Base-by-base conservation (phyloP, 768 basidiomycete species). In the Favolaschia claudopus region DNA sequence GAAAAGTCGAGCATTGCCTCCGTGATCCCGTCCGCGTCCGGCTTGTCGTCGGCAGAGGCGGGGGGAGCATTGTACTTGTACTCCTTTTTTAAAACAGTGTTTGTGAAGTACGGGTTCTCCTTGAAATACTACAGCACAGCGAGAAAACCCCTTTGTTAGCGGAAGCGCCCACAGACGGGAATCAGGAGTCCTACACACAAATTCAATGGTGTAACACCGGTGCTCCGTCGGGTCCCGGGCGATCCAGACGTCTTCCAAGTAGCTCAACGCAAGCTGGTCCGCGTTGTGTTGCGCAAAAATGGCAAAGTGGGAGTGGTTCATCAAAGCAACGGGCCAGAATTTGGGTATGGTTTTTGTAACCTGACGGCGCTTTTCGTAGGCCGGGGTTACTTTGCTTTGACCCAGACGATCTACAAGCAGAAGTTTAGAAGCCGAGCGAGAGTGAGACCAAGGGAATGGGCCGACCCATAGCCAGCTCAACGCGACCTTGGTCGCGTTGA, bases 161-260 rank as follows among this genome's bases (percentile, higher is more conserved):
- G 45, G 31, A n/a, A 33, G 27, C 29, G 32, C 14, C 42, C 53
- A 20, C 51, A 50, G 58, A 43, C 49, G 22, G 39, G 52, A 47
- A 54, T 46, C 47, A 17, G 32, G 27, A 53, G 32, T 29, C 48
- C 20, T 29, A 86, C 95, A 69, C 74, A 96, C 95, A 76, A 97
- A 94, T 80, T 95, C 89, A 53, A 96, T 74, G 46, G 88, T 90
- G 77, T 89, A 96, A 69, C 88, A 89, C 67, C 95, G 79, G 55
- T 88, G 87, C 72, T 97, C 95, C 38, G 75, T 73, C 37, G 81
- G 67, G 70, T 96, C 88, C 52, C 92, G 86, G 56, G 77, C 81
- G 33, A 96, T 78, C 91, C 94, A 95, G 20, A 97, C 65, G 67
- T 96, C 93, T 69, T 93, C 89, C 57, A 96, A 79, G 72, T 89